Evolutionary conservation across 2,329 filamentous ascomycete species (phyloP), one percentile per base, ranked within the genome.

Genomic region (Amauroascus verrucosus): DNA sequence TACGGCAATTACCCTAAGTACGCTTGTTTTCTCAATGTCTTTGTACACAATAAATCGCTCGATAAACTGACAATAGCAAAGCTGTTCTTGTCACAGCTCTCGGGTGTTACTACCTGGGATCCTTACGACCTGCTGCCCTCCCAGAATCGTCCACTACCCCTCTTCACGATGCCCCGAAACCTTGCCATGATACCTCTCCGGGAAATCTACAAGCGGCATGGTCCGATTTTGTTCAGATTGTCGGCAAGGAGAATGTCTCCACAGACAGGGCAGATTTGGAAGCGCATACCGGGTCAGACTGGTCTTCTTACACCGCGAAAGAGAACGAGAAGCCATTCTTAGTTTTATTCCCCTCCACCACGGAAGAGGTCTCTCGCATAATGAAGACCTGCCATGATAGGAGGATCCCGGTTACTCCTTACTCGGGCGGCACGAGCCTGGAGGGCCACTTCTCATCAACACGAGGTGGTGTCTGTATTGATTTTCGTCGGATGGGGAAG

Each of bases 381-480:
- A 91, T 95, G 84, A 90, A 91, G 72, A 73, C 95, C 53, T 95
- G 90, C 72, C 87, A 95, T 67, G 70, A 75, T 63, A 77, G 90
- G 38, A 77, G 77, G 54, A 93, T 96, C 58, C 90, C 90, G 4
- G 88, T 95, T 22, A 90, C 87, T 2, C 85, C 84, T 2, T 95
- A 89, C 71, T 88, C 84, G 54, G 90, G 90, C 41, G 90, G 90
- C 32, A 95, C 90, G 6, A 90, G 85, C 63, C 74, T 96, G 30
- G 90, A 96, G 70, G 90, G 90, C 1, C 88, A 95, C 68, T 95
- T 86, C 68, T 83, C 88, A 1, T 81, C 88, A 1, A 95, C 88
- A 14, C 75, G 83, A 59, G 85, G 87, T 54, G 90, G 90, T 18
- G 81, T 95, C 30, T 91, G 86, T 61, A 79, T 96, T 62, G 88